Evolutionary conservation across 257 asterid species (phyloP), one percentile per base, ranked within the genome.

Genomic region (Buddleja alternifolia): DNA sequence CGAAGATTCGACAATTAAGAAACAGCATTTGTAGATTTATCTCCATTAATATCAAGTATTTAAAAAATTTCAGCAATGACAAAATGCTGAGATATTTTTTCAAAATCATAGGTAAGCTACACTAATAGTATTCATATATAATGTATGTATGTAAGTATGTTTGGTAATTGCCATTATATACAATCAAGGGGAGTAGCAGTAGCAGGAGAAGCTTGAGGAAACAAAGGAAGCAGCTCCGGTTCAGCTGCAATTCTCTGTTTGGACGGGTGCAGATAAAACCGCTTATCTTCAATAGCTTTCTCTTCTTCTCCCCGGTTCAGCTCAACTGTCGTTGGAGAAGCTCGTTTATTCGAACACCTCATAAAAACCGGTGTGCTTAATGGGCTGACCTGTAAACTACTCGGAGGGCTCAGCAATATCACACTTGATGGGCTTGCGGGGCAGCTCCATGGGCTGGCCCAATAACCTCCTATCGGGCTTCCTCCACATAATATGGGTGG

Each of bases 141-240:
- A 2, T 29, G 5, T 29, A 29, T 29, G 5, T 29, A 29, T 29
- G 5, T 29, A 29, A 1, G 34, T 29, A 29, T 29, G 34, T 29
- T 1, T 29, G 3, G 2, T 29, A 1, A 29, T n/a, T 29, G 34
- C 34, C 34, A 29, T 29, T 29, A 29, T 5, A 29, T 29, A 5
- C 34, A 29, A 29, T 29, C 34, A 29, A 29, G 34, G 55, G 73
- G 3, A 37, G 69, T 19, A 11, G 50, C 54, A 39, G 42, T 7
- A 3, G 53, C 56, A 16, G 81, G 81, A 0, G 77, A 72, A 7
- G 61, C 66, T 6, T 73, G 50, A 12, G 83, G 83, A 65, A 81
- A 81, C 75, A 78, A 69, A 19, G 80, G 48, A 7, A 81, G 86
- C 41, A 81, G 50, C 71, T 75, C 81, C 3, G 79, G 80, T 55